Evolutionary conservation across 2,329 filamentous ascomycete genomes (phyloP).

Genomic region (Eurotiales sp.): DNA sequence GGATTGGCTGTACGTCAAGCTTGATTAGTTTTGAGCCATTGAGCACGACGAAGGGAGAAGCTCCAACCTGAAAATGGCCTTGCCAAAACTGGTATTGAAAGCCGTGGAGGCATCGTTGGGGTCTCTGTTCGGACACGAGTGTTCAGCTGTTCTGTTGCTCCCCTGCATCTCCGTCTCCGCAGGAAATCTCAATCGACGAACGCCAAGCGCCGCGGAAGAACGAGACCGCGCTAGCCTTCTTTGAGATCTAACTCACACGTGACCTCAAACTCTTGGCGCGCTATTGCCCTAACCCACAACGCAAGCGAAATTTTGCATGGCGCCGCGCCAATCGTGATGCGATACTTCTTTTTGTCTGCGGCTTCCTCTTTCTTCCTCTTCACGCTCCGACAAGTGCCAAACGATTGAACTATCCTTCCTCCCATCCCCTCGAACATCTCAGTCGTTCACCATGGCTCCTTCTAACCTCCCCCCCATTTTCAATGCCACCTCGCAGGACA

Average conservation of each 20-base stretch:
- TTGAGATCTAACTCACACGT: conserved; percentile 16
- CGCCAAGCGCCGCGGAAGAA: conserved; percentile 10
- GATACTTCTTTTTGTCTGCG: conserved; percentile 27
- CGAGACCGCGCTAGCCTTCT: conserved; percentile 23
- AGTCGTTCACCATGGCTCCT: conserved; percentile 82
- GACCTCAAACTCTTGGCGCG: conserved; percentile 14
- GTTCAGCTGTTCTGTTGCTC: conserved; percentile 8
- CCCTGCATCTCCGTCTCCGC: neutral
- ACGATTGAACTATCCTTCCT: conserved; percentile 43
- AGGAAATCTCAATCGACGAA: conserved; percentile 28
- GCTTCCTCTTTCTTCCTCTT: conserved; percentile 20
- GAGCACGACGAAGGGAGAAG: conserved; percentile 22
- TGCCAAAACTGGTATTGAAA: conserved; percentile 59
- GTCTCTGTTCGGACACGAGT: neutral
- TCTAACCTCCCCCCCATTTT: conserved; percentile 90
- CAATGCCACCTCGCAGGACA: conserved; percentile 96
- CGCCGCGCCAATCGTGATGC: conserved; percentile 22
- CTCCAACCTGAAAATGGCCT: conserved; percentile 58
- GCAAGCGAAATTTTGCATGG: conserved; percentile 35
- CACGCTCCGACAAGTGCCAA: conserved; percentile 38
- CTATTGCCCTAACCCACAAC: conserved; percentile 41
- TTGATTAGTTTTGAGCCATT: neutral
- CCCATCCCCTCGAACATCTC: conserved; percentile 34
- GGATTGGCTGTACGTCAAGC: conserved; percentile 27
- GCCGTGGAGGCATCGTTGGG: conserved; percentile 64